Conservation (phyloP, 2,329 filamentous ascomycete species). For the Penicillium sp. region DNA sequence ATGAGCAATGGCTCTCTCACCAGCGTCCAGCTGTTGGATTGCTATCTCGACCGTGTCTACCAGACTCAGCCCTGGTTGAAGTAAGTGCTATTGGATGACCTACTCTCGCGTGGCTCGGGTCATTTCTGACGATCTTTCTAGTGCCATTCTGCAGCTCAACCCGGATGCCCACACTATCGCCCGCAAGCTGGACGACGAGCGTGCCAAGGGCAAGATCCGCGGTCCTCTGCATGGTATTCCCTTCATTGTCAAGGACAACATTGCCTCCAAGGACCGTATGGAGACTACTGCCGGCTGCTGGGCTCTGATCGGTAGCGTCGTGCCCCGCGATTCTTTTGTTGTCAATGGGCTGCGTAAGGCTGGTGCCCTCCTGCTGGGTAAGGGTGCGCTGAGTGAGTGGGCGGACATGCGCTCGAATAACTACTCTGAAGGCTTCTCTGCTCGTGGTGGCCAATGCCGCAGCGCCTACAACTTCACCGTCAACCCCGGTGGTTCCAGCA, state of each 20-base stretch:
- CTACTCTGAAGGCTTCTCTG: conserved; percentile 69
- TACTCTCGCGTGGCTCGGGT: background rate
- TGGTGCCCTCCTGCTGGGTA: conserved; percentile 70
- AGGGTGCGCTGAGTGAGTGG: conserved; percentile 73
- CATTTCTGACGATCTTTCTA: conserved; percentile 10
- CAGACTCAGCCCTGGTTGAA: conserved; percentile 68
- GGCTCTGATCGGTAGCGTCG: conserved; percentile 65
- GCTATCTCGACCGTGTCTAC: conserved; percentile 62
- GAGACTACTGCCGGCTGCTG: conserved; percentile 72
- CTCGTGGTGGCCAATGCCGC: conserved; percentile 63
- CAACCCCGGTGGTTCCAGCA: conserved; percentile 69
- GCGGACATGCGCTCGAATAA: conserved; percentile 69
- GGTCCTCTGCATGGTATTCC: conserved; percentile 74
- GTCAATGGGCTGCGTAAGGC: conserved; percentile 63
- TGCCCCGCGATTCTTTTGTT: conserved; percentile 68
- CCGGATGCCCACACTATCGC: conserved; percentile 68
- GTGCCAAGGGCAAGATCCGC: conserved; percentile 57
- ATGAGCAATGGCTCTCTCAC: conserved; percentile 59
- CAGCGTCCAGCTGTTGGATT: conserved; percentile 60
- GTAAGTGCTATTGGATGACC: conserved; percentile 38
- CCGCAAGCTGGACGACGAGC: conserved; percentile 60
- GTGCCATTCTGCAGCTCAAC: conserved; percentile 63
- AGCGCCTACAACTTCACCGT: conserved; percentile 69
- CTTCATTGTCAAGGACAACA: conserved; percentile 70
- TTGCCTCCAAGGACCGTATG: conserved; percentile 68